Evolutionary conservation across 2,329 filamentous ascomycete genomes (phyloP), one percentile per base, ranked within the genome.

Genomic region (Penicillium nordicum): DNA sequence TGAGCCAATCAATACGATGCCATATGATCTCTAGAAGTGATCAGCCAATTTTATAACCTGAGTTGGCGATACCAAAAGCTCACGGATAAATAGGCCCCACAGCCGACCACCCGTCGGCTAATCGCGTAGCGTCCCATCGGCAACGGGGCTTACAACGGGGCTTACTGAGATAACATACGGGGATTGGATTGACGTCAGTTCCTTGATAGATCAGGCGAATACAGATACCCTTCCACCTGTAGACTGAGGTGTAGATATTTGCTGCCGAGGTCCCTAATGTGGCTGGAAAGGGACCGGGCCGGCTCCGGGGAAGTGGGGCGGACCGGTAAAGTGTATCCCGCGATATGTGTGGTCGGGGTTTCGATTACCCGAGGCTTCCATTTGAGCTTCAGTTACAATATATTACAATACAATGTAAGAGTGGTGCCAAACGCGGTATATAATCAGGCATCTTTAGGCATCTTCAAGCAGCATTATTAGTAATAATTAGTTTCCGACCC

Each of bases 71-170:
- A 30, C 16, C n/a, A 38, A 47, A 41, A 27, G 45, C 45, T 50
- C 23, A 43, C 44, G 37, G 59, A 44, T 54, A 48, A 45, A 53
- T 56, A 43, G 23, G 40, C 57, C 46, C 57, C 59, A 53, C 46
- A 49, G 27, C 37, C 55, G 32, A 42, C 34, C 21, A 32, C 29
- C 34, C 34, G 44, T 56, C 59, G 60, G 60, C 48, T 63, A 51
- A 50, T 50, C 56, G 48, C 49, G 49, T 30, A n/a, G 41, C 23
- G 10, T 43, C 53, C 48, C 45, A 40, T 53, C 55, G 50, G 45
- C 47, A 53, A 32, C 4, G 11, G 11, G 5, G 11, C 12, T 32
- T 32, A 14, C 47, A 53, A 32, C 4, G 11, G 11, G 5, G 11
- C 12, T 32, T 32, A 14, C 11, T 30, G 5, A 2, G 11, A 30